Evolutionary conservation across 768 basidiomycete genomes (phyloP).

Genomic region (Lactarius quietus): DNA sequence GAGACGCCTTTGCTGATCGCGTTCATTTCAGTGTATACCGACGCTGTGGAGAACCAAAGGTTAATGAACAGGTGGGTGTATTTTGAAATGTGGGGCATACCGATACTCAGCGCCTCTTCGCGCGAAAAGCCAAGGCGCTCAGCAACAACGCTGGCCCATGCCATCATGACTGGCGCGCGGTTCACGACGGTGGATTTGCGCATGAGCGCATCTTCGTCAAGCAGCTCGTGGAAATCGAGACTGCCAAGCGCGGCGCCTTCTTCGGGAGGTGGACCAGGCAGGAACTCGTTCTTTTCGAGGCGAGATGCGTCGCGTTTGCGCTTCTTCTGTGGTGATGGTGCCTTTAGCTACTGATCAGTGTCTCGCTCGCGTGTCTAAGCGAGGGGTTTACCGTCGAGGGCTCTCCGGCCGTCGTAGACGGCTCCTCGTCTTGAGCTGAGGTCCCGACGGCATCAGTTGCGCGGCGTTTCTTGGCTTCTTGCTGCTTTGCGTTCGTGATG

Average conservation of each 20-base stretch:
- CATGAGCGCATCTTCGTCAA: conserved; percentile 66
- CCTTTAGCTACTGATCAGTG: background rate
- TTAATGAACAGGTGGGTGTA: background rate
- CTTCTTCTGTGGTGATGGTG: conserved; percentile 48
- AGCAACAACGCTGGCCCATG: conserved; percentile 86
- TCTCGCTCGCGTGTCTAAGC: background rate
- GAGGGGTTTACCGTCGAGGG: conserved; percentile 15
- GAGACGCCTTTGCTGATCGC: conserved; percentile 81
- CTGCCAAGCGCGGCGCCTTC: conserved; percentile 50
- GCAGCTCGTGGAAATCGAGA: conserved; percentile 67
- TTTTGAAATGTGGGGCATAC: conserved; percentile 36
- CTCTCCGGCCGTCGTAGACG: conserved; percentile 1
- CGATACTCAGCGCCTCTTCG: conserved; percentile 90
- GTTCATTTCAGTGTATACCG: conserved; percentile 92
- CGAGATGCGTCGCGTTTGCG: conserved; percentile 45
- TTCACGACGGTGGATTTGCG: conserved; percentile 69
- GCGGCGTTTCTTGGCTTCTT: conserved; percentile 24
- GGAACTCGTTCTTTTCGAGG: conserved; percentile 53
- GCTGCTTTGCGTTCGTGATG: conserved; percentile 14
- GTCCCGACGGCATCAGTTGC: conserved; percentile 6
- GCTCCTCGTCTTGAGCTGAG: background rate
- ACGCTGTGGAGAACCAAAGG: conserved; percentile 47
- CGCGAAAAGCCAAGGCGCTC: conserved; percentile 82
- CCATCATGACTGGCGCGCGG: conserved; percentile 92
- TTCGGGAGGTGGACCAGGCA: conserved; percentile 50